Evolutionary conservation across 345 rosid species (phyloP).

Genomic region (Euclidium syriacum): DNA sequence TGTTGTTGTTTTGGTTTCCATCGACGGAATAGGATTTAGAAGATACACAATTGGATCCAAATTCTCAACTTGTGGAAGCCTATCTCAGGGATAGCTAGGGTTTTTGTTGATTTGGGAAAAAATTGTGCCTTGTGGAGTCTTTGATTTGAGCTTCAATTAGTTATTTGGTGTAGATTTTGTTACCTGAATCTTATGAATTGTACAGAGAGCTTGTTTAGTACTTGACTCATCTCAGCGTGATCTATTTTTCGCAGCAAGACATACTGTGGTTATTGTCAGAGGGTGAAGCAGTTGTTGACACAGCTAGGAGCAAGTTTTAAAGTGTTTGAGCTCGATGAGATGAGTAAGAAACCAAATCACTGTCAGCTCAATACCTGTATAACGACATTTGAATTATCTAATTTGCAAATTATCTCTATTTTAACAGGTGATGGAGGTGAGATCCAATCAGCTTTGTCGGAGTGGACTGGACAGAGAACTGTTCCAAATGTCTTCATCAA

Average conservation of each 20-base stretch:
- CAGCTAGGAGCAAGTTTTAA: constrained; percentile 24
- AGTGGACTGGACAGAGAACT: constrained; percentile 61
- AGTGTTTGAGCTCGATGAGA: constrained; percentile 28
- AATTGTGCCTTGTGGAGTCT: not conserved
- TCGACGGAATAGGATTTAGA: not conserved
- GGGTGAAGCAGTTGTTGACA: constrained; percentile 23
- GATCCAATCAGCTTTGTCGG: constrained; percentile 33
- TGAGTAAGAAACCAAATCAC: constrained; percentile 19
- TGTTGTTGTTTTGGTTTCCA: not conserved
- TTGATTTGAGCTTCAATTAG: not conserved
- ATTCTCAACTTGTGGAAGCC: not conserved
- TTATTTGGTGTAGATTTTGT: no score
- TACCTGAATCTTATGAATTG: not conserved
- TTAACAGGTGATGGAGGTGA: constrained; percentile 24
- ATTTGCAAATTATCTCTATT: not conserved
- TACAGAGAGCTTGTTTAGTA: not conserved
- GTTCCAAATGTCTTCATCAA: constrained; percentile 69
- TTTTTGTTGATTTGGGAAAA: no score
- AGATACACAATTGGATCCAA: not conserved
- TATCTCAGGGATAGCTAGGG: not conserved
- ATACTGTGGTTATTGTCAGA: constrained; percentile 50
- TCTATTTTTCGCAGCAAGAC: constrained; percentile 49
- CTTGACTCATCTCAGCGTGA: not conserved
- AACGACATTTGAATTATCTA: not conserved
- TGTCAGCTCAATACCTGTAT: not conserved